A percentile compares a stretch with the other conserved stretches of the same genome.
Evolutionary conservation across 1,284 basidiomycete species (phyloP).

Genomic region (Singerocomus rubriflavus): DNA sequence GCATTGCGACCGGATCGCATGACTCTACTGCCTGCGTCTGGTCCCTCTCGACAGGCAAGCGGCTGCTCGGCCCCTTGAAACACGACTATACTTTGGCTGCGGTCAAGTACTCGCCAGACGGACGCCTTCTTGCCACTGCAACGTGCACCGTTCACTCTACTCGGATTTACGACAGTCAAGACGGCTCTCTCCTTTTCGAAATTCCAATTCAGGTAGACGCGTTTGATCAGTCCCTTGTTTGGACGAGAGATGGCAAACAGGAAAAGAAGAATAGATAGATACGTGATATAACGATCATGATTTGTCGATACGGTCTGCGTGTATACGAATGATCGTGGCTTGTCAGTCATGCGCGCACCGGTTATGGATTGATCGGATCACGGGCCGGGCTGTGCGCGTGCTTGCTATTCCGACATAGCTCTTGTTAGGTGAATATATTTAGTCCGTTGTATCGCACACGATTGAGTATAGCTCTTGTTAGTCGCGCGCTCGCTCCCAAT

Average conservation of each 20-base stretch:
- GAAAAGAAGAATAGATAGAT: too few relatives aligned
- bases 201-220: conserved; percentile 1
- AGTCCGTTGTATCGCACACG: too few relatives aligned
- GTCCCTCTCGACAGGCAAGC: conserved; percentile 4
- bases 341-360: too few relatives aligned
- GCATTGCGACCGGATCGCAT: conserved; percentile 7
- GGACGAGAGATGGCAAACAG: neutral
- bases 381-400: too few relatives aligned
- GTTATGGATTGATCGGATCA: too few relatives aligned
- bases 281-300: too few relatives aligned
- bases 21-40: conserved; percentile 6
- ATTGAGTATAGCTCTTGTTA: too few relatives aligned
- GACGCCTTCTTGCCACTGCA: conserved; percentile 9
- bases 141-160: conserved; percentile 1
- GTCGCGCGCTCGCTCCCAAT: too few relatives aligned
- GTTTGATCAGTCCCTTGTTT: conserved; percentile 6
- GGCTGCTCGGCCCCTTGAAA: conserved; percentile 4
- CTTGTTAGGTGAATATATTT: too few relatives aligned
- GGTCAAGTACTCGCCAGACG: conserved; percentile 12
- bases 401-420: too few relatives aligned
- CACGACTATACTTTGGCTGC: conserved; percentile 1
- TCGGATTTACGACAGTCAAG: conserved; percentile 10
- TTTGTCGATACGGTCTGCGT: too few relatives aligned
- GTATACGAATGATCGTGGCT: too few relatives aligned
- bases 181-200: neutral